These are phyloP conservation scores for Bacidia rubella DNA, from an alignment of 495 filamentous ascomycete genomes.

Conservation along the genomic window DNA sequence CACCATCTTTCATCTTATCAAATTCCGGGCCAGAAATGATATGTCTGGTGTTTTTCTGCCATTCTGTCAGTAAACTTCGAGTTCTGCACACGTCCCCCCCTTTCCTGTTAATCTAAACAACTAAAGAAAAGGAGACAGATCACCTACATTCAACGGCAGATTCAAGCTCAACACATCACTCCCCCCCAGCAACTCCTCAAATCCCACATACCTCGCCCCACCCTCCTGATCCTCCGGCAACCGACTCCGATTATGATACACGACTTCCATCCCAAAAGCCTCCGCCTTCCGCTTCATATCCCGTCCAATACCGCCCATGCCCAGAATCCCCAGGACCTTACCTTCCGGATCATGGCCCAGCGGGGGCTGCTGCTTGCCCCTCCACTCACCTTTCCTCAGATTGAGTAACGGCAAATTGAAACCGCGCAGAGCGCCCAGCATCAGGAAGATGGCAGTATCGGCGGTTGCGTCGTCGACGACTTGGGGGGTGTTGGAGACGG, in stretches of 20 bases:
- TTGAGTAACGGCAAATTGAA: conserved; percentile 49
- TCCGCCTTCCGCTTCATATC: conserved; percentile 41
- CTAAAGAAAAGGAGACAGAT: conserved; percentile 4
- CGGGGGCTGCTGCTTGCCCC: conserved; percentile 28
- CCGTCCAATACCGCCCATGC: conserved; percentile 79
- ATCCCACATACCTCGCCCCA: conserved; percentile 52
- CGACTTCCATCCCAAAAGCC: conserved; percentile 51
- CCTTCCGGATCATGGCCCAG: conserved; percentile 52
- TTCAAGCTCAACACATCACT: conserved; percentile 70
- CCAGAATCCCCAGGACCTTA: conserved; percentile 59
- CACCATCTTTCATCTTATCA: conserved; percentile 53
- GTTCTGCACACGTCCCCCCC: no score
- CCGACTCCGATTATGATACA: conserved; percentile 52
- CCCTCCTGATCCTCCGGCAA: conserved; percentile 38
- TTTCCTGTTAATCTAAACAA: no score
- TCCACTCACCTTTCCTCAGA: conserved; percentile 47
- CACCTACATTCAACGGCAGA: conserved; percentile 56
- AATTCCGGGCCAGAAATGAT: conserved; percentile 52
- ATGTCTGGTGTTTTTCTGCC: conserved; percentile 48
- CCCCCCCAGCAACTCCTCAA: conserved; percentile 49
- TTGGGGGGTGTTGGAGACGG: conserved; percentile 67
- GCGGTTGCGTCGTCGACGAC: conserved; percentile 73
- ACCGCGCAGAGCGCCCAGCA: conserved; percentile 61
- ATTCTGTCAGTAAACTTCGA: conserved; percentile 12
- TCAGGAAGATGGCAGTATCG: conserved; percentile 62